Conservation (phyloP, 2,329 filamentous ascomycete genomes). For the Aureobasidium namibiae region DNA sequence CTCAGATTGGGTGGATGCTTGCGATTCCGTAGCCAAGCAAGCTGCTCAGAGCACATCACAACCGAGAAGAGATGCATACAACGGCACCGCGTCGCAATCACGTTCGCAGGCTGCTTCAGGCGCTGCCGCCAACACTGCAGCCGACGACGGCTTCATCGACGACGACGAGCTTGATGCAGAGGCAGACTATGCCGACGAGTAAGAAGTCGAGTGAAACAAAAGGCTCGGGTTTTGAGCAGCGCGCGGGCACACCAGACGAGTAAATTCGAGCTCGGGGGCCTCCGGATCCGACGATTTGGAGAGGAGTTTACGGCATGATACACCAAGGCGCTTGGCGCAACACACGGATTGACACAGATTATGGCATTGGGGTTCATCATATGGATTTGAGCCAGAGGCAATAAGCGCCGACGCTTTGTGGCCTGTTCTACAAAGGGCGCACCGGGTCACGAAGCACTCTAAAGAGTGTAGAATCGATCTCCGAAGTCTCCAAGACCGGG, state of each 20-base stretch:
- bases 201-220: not conserved
- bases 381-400: not conserved
- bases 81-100: conserved; percentile 12
- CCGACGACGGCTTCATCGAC: conserved; percentile 28
- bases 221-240: not conserved
- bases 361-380: conserved; percentile 2
- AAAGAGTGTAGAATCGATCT: conserved; percentile 91
- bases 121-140: conserved; percentile 22
- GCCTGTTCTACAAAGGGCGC: not conserved
- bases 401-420: not conserved
- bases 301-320: conserved; percentile 10
- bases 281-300: conserved; percentile 8
- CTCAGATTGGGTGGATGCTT: conserved; percentile 97
- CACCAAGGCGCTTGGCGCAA: conserved; percentile 3
- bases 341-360: not conserved
- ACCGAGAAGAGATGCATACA: conserved; percentile 12
- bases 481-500: conserved; percentile 93
- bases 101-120: conserved; percentile 12
- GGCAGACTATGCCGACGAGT: conserved; percentile 27
- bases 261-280: not conserved
- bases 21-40: conserved; percentile 60
- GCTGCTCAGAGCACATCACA: conserved; percentile 25
- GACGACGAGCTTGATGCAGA: conserved; percentile 29
- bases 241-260: not conserved
- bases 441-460: conserved; percentile 16